Base-by-base conservation (phyloP, 306 rosid species). In the Sphenostylis stenocarpa region DNA sequence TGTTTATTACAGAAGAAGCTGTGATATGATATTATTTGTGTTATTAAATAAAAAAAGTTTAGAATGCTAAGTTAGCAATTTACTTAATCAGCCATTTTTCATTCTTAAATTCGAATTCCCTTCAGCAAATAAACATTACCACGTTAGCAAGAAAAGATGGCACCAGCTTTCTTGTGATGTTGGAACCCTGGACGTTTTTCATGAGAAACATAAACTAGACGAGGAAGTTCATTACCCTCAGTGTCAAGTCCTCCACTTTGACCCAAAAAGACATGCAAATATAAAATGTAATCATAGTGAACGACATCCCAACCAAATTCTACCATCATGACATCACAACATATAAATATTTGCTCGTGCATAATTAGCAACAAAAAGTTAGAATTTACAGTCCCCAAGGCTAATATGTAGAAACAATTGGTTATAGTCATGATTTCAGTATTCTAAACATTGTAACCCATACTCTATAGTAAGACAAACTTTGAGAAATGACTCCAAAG, bases 101-200 rank as follows among this genome's bases (percentile, higher is more conserved):
- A n/a, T n/a, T n/a, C n/a, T n/a, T n/a, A n/a, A n/a, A n/a, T n/a
- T n/a, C n/a, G n/a, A n/a, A n/a, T n/a, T n/a, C n/a, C n/a, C n/a
- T n/a, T n/a, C n/a, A n/a, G n/a, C n/a, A n/a, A n/a, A n/a, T n/a
- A n/a, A n/a, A n/a, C n/a, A n/a, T n/a, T n/a, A n/a, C n/a, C n/a
- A n/a, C n/a, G n/a, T n/a, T n/a, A n/a, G n/a, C n/a, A n/a, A n/a
- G n/a, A n/a, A n/a, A n/a, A n/a, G n/a, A 95, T 95, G 70, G 98
- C 98, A 84, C 98, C 98, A 3, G 98, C 98, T 81, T 95, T 95
- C 88, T 95, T 95, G 88, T 95, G 98, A 87, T 95, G 98, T 83
- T 95, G 98, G 82, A 95, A 95, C 21, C 98, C 97, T 6, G 96
- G 98, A 84, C 98, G 98, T 91, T 95, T 95, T 81, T 95, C 98